Evolutionary conservation across 2,329 filamentous ascomycete genomes (phyloP).

Genomic region (Colletotrichum incanum): DNA sequence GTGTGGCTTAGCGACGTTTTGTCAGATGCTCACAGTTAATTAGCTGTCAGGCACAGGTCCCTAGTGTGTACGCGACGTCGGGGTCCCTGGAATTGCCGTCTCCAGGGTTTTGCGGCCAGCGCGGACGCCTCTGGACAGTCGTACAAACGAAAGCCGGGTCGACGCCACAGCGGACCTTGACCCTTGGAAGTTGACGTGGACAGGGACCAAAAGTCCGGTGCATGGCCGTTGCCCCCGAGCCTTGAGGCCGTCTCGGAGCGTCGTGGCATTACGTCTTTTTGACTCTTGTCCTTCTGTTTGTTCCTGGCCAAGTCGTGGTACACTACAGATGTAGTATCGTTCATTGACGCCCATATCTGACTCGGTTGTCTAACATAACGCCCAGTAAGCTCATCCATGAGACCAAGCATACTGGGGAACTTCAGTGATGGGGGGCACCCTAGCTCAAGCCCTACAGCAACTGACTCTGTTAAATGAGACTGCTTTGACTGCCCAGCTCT

Average conservation of each 20-base stretch:
- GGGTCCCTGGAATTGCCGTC: conserved; percentile 9
- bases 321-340: background rate
- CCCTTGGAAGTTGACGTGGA: conserved; percentile 29
- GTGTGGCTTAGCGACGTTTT: conserved; percentile 22
- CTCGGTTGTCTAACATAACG: background rate
- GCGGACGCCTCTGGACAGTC: conserved; percentile 5
- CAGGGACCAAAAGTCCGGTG: background rate
- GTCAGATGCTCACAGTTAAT: background rate
- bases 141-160: background rate
- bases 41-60: background rate
- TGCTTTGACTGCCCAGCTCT: conserved; percentile 1
- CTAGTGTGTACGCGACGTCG: background rate
- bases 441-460: background rate
- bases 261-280: background rate
- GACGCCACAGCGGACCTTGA: conserved; percentile 22
- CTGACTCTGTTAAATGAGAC: conserved; percentile 24
- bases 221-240: background rate
- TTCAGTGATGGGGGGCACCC: background rate
- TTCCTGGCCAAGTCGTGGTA: background rate
- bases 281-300: background rate
- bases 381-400: background rate
- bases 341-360: background rate
- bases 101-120: conserved; percentile 16
- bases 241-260: background rate
- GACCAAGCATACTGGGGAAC: background rate